A percentile compares a stretch with the other conserved stretches of the same genome.
Conservation (phyloP, 257 asterid genomes). For the Solanum medicagineum region DNA sequence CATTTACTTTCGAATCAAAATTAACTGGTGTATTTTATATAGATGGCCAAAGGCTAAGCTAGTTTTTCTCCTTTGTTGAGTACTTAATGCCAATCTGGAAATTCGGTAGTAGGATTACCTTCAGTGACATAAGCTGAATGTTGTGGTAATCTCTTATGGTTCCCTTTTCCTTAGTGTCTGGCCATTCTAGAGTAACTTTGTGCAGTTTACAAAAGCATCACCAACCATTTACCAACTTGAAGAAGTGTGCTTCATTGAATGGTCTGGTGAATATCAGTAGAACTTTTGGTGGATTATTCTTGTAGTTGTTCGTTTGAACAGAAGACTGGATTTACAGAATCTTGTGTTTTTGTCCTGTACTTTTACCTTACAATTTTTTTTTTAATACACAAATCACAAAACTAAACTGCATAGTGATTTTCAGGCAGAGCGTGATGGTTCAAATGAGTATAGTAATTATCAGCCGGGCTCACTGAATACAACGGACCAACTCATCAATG, state of each 20-base stretch:
- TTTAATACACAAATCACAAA: neutral
- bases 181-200: neutral
- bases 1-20: neutral
- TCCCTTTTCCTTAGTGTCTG: neutral
- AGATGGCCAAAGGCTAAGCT: neutral
- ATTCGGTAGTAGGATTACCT: neutral
- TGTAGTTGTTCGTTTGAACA: neutral
- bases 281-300: neutral
- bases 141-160: neutral
- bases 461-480: constrained; percentile 84
- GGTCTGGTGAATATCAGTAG: neutral
- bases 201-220: neutral
- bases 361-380: neutral
- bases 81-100: neutral
- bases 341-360: neutral
- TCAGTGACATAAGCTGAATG: neutral
- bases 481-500: constrained; percentile 67
- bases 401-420: neutral
- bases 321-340: neutral
- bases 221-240: neutral
- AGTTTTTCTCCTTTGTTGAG: neutral
- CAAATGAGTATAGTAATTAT: constrained; percentile 69
- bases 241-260: neutral
- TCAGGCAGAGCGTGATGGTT: constrained; percentile 93
- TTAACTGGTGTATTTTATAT: neutral